Evolutionary conservation across 169 alveolate species (phyloP).

Genomic region (Cryptosporidium parvum): DNA sequence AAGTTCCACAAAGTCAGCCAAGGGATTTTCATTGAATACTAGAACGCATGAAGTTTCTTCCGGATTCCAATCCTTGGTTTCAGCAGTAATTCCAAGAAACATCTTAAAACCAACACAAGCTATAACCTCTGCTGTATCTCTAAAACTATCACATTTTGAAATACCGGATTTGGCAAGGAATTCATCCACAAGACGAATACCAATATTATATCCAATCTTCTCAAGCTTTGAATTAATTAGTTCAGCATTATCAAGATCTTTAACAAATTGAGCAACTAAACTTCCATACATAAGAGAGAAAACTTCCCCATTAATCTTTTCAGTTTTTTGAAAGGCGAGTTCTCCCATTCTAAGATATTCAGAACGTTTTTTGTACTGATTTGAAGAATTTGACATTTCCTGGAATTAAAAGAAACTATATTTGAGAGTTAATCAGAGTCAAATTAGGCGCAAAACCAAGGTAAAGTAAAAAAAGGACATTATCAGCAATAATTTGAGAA

Average conservation of each 20-base stretch:
- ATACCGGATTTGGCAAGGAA: conserved; percentile 89
- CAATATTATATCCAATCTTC: conserved; percentile 91
- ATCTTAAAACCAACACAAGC: conserved; percentile 87
- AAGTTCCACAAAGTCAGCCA: conserved; percentile 88
- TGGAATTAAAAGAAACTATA: neutral
- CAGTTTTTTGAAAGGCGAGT: conserved; percentile 73
- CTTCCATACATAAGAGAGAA: conserved; percentile 91
- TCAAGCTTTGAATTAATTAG: conserved; percentile 91
- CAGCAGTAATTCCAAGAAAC: conserved; percentile 90
- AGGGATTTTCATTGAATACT: conserved; percentile 86
- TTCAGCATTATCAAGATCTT: conserved; percentile 90
- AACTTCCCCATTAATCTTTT: conserved; percentile 87
- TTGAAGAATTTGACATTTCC: conserved; percentile 35
- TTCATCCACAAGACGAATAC: conserved; percentile 91
- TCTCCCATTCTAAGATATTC: conserved; percentile 69
- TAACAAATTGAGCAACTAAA: conserved; percentile 88
- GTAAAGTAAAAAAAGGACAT: conserved; percentile 12
- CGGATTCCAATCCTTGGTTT: conserved; percentile 82
- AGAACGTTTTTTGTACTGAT: conserved; percentile 39
- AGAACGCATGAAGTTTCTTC: conserved; percentile 84
- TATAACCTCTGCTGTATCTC: conserved; percentile 83
- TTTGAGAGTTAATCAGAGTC: neutral
- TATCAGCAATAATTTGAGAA: neutral
- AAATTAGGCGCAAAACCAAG: conserved; percentile 20
- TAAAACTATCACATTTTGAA: conserved; percentile 82